Base-by-base conservation (phyloP, 768 basidiomycete genomes). In the Kwoniella dendrophila region DNA sequence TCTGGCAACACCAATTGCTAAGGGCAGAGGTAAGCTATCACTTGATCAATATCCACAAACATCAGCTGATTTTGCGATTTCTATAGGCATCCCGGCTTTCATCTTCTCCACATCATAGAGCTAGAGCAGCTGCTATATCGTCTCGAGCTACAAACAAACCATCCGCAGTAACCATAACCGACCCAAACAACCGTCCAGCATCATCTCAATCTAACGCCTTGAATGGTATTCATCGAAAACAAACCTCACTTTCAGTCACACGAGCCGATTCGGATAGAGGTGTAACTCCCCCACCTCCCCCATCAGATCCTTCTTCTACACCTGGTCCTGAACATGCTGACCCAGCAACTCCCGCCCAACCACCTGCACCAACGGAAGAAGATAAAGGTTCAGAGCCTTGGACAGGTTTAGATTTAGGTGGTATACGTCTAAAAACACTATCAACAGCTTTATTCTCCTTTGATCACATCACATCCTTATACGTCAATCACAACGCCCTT, bases 321-420 rank as follows among this genome's bases (percentile, higher is more conserved):
- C 88, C 89, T 67, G 88, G 89, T 1, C 88, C 90, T 2, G 86
- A 89, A 2, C 88, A 87, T 3, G 87, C 86, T 12, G 88, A 87
- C 20, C 90, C 91, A 41, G 82, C 86, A 29, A 86, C 87, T 75
- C 84, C 84, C 22, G 84, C 86, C 44, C 84, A 53, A 34, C 56
- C 56, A 3, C 68, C 73, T 27, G 66, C 66, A 27, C 86, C 86
- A 86, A 86, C 4, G 83, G 85, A 85, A 65, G 86, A 87, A 6
- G 86, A 89, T 48, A 85, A 86, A 74, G 45, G 63, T 36, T 41
- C 43, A 6, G 72, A 78, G 48, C 73, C 74, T 1, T 99, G 95
- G 94, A 88, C 81, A 29, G 90, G 90, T 20, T 82, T 99, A 49
- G 96, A 99, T 80, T 91, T 99, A 87, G 95, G 96, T 56, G 96